Evolutionary conservation across 495 filamentous ascomycete species (phyloP).

Genomic region (Chaetomidium leptoderma): DNA sequence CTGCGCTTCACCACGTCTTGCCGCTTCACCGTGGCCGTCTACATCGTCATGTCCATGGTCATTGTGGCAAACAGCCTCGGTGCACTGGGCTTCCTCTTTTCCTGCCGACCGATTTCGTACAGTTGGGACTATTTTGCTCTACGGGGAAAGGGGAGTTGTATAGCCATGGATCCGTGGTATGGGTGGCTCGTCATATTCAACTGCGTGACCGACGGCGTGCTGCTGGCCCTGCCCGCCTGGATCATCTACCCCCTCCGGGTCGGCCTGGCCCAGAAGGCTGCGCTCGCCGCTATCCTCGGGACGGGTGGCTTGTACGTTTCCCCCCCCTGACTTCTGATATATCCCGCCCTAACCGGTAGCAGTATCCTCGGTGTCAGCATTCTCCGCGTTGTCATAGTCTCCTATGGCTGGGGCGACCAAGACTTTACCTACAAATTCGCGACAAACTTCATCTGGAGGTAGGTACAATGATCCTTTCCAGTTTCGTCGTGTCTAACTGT

Average conservation of each 20-base stretch:
- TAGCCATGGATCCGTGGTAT: constrained; percentile 10
- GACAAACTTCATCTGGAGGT: constrained; percentile 25
- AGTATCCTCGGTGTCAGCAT: constrained; percentile 27
- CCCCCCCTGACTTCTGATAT: neutral
- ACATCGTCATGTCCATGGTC: constrained; percentile 17
- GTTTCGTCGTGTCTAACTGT: too few species aligned
- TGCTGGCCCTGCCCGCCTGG: neutral
- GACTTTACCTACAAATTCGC: constrained; percentile 19
- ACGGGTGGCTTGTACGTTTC: constrained; percentile 28
- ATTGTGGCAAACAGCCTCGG: constrained; percentile 14
- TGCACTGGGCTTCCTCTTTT: constrained; percentile 18
- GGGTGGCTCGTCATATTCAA: constrained; percentile 15
- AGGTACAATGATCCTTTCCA: too few species aligned
- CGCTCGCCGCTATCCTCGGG: constrained; percentile 21
- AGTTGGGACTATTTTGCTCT: constrained; percentile 12
- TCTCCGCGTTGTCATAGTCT: constrained; percentile 11
- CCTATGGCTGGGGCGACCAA: neutral
- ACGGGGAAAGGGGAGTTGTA: constrained; percentile 8
- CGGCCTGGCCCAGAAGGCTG: constrained; percentile 2
- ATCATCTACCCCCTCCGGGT: neutral
- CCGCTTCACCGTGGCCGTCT: constrained; percentile 15
- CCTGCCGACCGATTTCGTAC: constrained; percentile 17
- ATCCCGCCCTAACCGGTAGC: neutral
- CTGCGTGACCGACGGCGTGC: constrained; percentile 16
- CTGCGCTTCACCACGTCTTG: constrained; percentile 25